Evolutionary conservation across 129 eudicot genomes (phyloP).

Genomic region (Silybum marianum): DNA sequence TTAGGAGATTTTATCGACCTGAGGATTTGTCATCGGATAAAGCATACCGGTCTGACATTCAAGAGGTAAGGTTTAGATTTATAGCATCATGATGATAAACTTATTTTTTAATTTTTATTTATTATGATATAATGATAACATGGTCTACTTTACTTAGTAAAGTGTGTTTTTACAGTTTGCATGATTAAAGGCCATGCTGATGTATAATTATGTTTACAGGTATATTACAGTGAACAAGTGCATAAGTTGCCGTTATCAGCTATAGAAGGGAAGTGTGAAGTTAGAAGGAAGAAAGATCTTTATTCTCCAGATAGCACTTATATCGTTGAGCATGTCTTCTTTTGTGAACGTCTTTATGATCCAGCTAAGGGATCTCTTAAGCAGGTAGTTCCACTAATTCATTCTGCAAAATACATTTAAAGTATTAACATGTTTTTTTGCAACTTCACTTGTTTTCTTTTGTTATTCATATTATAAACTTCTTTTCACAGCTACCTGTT

Average conservation of each 20-base stretch:
- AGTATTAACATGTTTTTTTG: background rate
- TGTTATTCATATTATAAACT: background rate
- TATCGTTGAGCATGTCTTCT: constrained; percentile 50
- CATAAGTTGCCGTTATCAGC: constrained; percentile 33
- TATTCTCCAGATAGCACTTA: constrained; percentile 32
- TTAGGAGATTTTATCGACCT: constrained; percentile 84
- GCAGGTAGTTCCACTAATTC: constrained; percentile 44
- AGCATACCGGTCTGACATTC: constrained; percentile 86
- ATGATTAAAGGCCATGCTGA: background rate
- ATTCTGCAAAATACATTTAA: background rate
- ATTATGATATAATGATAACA: background rate
- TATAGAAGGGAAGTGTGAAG: constrained; percentile 66
- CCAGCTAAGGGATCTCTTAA: constrained; percentile 56
- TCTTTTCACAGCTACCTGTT: constrained; percentile 43
- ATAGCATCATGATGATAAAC: background rate
- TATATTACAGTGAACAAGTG: constrained; percentile 56
- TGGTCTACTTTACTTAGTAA: background rate
- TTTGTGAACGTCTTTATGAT: constrained; percentile 58
- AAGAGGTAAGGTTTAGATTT: constrained; percentile 58
- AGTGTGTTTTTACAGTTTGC: background rate
- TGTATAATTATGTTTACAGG: constrained; percentile 36
- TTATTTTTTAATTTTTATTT: background rate
- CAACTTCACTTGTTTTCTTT: background rate
- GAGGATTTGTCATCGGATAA: constrained; percentile 86
- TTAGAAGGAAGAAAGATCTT: constrained; percentile 50